phyloP scores from a whole-genome alignment of 768 basidiomycete species.

The Pholiota conissans region DNA sequence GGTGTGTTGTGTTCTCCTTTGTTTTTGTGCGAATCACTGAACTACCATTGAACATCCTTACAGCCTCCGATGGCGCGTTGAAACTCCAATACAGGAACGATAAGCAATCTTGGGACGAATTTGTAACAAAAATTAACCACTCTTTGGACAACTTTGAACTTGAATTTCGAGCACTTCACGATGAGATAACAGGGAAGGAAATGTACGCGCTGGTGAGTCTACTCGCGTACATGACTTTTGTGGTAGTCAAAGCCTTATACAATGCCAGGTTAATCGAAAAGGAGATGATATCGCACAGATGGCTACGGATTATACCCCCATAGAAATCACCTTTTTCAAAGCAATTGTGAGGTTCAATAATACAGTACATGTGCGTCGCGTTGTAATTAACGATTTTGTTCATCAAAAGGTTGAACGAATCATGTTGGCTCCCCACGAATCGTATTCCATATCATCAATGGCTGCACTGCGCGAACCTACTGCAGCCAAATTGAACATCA shows the following conservation, averaged over 20 bases:
- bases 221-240: background rate
- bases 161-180: constrained; percentile 62
- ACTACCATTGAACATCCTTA: constrained; percentile 8
- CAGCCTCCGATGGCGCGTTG: constrained; percentile 56
- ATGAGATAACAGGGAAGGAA: constrained; percentile 64
- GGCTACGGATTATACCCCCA: constrained; percentile 78
- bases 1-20: constrained; percentile 36
- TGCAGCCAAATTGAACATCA: constrained; percentile 62
- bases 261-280: constrained; percentile 69
- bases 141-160: constrained; percentile 71
- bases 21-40: background rate
- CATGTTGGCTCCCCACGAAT: constrained; percentile 73
- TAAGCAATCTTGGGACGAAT: constrained; percentile 55
- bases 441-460: constrained; percentile 76
- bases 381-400: background rate
- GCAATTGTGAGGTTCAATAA: constrained; percentile 57
- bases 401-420: constrained; percentile 78
- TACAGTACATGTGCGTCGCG: background rate
- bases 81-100: constrained; percentile 41
- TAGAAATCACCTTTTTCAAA: constrained; percentile 85
- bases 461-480: constrained; percentile 74
- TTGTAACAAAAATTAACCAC: constrained; percentile 59
- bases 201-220: constrained; percentile 68
- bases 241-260: background rate
- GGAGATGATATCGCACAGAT: constrained; percentile 82